Evolutionary conservation across 805 yeast species (phyloP).

Genomic region (Wickerhamomyces strasburgensis): DNA sequence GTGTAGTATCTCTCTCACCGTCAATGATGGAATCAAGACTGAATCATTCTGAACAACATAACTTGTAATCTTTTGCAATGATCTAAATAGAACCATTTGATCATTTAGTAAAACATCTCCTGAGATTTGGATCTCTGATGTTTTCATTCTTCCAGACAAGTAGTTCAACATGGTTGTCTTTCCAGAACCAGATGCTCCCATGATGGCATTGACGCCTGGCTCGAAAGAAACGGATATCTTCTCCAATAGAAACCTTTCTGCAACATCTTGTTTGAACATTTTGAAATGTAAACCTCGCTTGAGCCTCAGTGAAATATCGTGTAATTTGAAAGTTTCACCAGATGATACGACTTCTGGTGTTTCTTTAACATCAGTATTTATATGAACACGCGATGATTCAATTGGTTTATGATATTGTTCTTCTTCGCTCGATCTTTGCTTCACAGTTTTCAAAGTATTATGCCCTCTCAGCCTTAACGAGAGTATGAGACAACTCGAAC

Average conservation of each 20-base stretch:
- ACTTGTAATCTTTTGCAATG: slow-evolving; percentile 43
- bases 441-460: slow-evolving; percentile 16
- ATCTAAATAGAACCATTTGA: slow-evolving; percentile 28
- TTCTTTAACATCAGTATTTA: slow-evolving; percentile 1
- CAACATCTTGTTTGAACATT: slow-evolving; percentile 4
- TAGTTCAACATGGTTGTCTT: slow-evolving; percentile 63
- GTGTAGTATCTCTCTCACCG: slow-evolving; percentile 71
- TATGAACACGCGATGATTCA: too few relatives aligned
- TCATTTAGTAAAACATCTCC: slow-evolving; percentile 45
- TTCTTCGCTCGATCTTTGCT: slow-evolving; percentile 9
- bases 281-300: slow-evolving; percentile 7
- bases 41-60: slow-evolving; percentile 83
- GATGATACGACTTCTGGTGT: background rate
- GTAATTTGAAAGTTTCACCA: slow-evolving; percentile 6
- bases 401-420: too few relatives aligned
- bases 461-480: slow-evolving; percentile 37
- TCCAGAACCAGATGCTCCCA: slow-evolving; percentile 83
- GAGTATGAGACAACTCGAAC: slow-evolving; percentile 42
- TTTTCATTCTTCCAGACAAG: slow-evolving; percentile 50
- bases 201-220: slow-evolving; percentile 70
- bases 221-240: slow-evolving; percentile 57
- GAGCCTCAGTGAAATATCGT: slow-evolving; percentile 8
- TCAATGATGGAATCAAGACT: slow-evolving; percentile 61
- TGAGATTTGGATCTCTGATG: slow-evolving; percentile 16
- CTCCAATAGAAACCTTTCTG: slow-evolving; percentile 15